Conservation (phyloP, 257 asterid species). For the Nicotiana attenuata region DNA sequence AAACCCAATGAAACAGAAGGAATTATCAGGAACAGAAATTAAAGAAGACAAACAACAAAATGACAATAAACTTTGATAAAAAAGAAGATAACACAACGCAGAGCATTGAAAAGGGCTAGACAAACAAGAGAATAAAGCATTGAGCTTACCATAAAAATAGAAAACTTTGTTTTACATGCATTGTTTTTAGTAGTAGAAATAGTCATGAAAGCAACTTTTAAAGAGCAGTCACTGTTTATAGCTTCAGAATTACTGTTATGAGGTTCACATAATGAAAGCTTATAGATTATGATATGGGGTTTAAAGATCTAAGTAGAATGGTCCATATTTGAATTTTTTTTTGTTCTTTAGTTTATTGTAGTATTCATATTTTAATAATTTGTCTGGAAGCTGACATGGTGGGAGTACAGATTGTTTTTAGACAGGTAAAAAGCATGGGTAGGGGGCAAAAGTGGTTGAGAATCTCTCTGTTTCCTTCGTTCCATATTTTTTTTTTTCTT, state of each 20-base stretch:
- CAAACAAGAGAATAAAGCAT: constrained; percentile 27
- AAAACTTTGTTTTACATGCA: neutral
- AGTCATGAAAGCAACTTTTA: neutral
- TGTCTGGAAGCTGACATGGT: constrained; percentile 5
- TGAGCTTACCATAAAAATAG: constrained; percentile 20
- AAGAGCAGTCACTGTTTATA: neutral
- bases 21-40: constrained; percentile 10
- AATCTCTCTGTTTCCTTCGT: constrained; percentile 17
- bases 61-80: constrained; percentile 6
- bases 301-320: constrained; percentile 14
- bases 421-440: constrained; percentile 1
- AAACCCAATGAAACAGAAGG: constrained; percentile 20
- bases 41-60: constrained; percentile 13
- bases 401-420: neutral
- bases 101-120: constrained; percentile 17
- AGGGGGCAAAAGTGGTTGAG: constrained; percentile 18
- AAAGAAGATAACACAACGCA: constrained; percentile 11
- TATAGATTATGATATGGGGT: constrained; percentile 8
- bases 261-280: constrained; percentile 4
- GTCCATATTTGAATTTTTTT: neutral
- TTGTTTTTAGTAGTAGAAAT: neutral
- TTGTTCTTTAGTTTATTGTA: neutral
- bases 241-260: neutral
- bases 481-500: neutral
- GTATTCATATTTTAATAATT: neutral